These are phyloP conservation scores for Ogataea hybrid DNA, from an alignment of 1,139 yeast species.

Conservation along the genomic window DNA sequence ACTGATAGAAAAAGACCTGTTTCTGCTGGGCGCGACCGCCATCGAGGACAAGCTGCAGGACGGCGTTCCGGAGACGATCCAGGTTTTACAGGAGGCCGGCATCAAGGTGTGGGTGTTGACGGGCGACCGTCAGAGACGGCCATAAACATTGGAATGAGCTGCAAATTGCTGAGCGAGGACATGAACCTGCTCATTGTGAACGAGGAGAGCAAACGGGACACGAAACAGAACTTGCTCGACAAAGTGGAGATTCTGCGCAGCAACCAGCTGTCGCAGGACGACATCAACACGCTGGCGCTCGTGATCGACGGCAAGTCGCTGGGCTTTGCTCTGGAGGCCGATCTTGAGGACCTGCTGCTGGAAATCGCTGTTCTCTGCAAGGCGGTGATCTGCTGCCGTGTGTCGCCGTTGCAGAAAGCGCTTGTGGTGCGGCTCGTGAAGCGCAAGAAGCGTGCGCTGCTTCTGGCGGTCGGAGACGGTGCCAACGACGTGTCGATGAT, in stretches of 20 bases:
- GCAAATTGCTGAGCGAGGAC: conserved; percentile 90
- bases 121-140: conserved; percentile 99
- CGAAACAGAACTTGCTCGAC: conserved; percentile 65
- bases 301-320: conserved; percentile 93
- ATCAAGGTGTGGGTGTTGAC: conserved; percentile 97
- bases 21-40: conserved; percentile 93
- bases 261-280: conserved; percentile 62
- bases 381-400: conserved; percentile 97
- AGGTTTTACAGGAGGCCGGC: conserved; percentile 92
- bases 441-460: conserved; percentile 70
- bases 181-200: conserved; percentile 91
- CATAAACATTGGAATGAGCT: conserved; percentile 96
- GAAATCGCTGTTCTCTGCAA: conserved; percentile 84
- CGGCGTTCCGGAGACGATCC: conserved; percentile 97
- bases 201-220: conserved; percentile 77
- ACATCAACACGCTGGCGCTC: conserved; percentile 79
- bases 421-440: conserved; percentile 90
- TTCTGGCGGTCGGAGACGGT: conserved; percentile 97
- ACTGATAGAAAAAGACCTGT: conserved; percentile 73
- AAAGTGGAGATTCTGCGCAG: conserved; percentile 74
- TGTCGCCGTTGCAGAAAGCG: conserved; percentile 96
- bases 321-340: conserved; percentile 78
- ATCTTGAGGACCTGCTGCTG: conserved; percentile 73
- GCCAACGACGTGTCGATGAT: conserved; percentile 99
- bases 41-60: conserved; percentile 97